Evolutionary conservation across 768 basidiomycete species (phyloP), one percentile per base, ranked within the genome.

Genomic region (Neoboletus brunneissimus): DNA sequence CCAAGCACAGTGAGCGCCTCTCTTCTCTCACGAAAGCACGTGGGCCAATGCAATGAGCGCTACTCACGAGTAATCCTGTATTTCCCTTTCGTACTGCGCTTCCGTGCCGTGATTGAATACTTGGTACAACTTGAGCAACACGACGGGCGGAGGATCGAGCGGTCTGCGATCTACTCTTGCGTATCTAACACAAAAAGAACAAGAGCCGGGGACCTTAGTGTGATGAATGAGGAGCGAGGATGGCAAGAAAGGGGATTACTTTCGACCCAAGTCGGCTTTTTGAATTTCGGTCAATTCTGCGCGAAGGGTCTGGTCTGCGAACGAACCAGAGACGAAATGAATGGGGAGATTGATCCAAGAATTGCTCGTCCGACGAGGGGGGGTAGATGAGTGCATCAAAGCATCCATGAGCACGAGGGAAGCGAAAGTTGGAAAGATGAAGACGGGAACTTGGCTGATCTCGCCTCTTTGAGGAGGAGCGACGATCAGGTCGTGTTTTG

Each of bases 201-300:
- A 35, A 34, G 41, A 22, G 49, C 58, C 43, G 57, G 32, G 51
- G 53, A 59, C 34, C 51, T 50, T 38, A 49, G 38, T 29, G 34
- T 29, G 22, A 27, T 11, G 47, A 42, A 54, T 25, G 34, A 25
- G 31, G 40, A 22, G 58, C 48, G 22, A n/a, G 48, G 49, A 27
- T 10, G 15, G 7, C 11, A 18, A 7, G 29, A 25, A 46, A 38
- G 37, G 22, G 55, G 68, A 69, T 62, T 71, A 82, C 87, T 88
- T 88, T 68, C 87, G 75, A 22, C 86, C 87, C 43, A 83, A 66
- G 66, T 86, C 78, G 13, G 87, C 85, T 64, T 86, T 84, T 69
- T 88, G 87, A 32, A 85, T 67, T 67, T 87, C 87, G 46, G 75
- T 60, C 58, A 85, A 73, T 62, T 84, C 79, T 40, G 79, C 75